Base-by-base conservation (phyloP, 768 basidiomycete species). In the Podaxis sp. region DNA sequence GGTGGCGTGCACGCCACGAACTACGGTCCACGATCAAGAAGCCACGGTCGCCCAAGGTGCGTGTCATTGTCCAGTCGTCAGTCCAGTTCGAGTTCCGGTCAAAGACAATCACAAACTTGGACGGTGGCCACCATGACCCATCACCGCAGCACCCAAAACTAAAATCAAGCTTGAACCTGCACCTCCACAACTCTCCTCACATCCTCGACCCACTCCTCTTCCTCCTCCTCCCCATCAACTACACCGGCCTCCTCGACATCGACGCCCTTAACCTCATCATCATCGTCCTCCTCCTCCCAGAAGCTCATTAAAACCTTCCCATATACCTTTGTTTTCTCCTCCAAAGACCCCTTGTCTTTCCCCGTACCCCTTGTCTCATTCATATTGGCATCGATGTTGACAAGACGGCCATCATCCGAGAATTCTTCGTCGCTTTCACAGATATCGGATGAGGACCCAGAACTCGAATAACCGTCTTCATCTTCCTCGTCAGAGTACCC, bases 241-340 rank as follows among this genome's bases (percentile, higher is more conserved):
- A 26, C 38, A 7, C 40, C 39, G 39, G 40, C 13, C 39, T 44
- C 56, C 15, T 57, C 56, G 24, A 57, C 56, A 12, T 24, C 26
- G 12, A 61, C 38, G 19, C 51, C 42, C 6, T 61, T 51, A 44
- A 61, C 12, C 28, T 24, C 58, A 26, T 33, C 46, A 2, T n/a
- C 22, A 11, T 61, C 52, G 9, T 30, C 61, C 33, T 56, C 61
- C 2, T 56, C 61, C 13, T 56, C 54, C 53, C 46, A 56, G 36
- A 63, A 57, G 26, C 42, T 63, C 61, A 63, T 57, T 48, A 63
- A 57, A 17, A 63, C 54, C 17, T 24, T 56, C 19, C 54, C 46
- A 3, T 55, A 48, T 5, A 51, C 19, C n/a, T 56, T 56, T 40
- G 19, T 22, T 24, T 51, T 40, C 39, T 38, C 52, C 52, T 33